A percentile compares a stretch with the other conserved stretches of the same genome.
Conservation (phyloP, 345 rosid species). For the Kernera saxatilis region DNA sequence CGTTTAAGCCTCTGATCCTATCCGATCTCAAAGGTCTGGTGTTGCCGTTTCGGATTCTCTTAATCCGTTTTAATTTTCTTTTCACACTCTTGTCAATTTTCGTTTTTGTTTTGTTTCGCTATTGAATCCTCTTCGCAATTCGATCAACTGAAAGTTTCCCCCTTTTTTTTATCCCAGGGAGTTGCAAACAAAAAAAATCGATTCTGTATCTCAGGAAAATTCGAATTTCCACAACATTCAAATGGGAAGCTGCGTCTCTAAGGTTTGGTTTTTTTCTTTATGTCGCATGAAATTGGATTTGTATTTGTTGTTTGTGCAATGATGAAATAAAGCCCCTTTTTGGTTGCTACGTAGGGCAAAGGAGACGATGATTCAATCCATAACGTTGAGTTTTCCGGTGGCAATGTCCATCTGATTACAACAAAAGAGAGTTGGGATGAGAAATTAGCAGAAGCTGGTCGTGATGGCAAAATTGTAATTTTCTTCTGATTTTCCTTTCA, state of each 20-base stretch:
- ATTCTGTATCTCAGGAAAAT: not conserved
- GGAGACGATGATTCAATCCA: constrained; percentile 36
- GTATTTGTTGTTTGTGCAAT: not conserved
- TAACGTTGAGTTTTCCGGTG: constrained; percentile 49
- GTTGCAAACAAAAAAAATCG: not conserved
- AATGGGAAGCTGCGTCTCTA: constrained; percentile 50
- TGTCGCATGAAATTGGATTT: not conserved
- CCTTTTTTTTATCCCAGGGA: not conserved
- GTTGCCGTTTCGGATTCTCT: not conserved
- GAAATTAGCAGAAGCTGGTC: constrained; percentile 62
- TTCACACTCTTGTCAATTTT: not conserved
- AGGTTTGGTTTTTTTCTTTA: constrained; percentile 22
- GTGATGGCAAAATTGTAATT: constrained; percentile 62
- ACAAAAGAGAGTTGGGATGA: constrained; percentile 70
- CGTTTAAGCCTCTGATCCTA: not conserved
- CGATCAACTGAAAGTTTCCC: not conserved
- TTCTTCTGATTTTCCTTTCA: not conserved
- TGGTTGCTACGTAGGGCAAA: constrained; percentile 25
- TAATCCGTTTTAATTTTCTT: not conserved
- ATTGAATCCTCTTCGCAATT: not conserved
- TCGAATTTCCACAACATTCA: constrained; percentile 20
- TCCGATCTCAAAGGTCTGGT: constrained; percentile 13
- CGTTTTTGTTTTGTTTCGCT: not conserved
- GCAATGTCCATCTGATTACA: constrained; percentile 53
- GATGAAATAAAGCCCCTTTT: not conserved